A percentile compares a stretch with the other conserved stretches of the same genome.
Evolutionary conservation across 306 rosid species (phyloP).

Genomic region (Coriaria nepalensis): DNA sequence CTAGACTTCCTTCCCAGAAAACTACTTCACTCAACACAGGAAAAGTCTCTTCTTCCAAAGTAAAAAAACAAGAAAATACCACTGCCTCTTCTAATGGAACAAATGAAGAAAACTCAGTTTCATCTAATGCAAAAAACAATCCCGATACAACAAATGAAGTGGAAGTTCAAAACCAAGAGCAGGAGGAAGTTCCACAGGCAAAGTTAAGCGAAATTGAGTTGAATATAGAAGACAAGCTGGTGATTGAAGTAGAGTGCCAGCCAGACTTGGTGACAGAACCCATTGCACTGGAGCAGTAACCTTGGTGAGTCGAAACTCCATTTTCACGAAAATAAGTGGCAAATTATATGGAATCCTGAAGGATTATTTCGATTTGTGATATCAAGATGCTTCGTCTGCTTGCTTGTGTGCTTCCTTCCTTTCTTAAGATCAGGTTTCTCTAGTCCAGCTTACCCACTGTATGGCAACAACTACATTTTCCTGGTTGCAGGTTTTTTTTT

Average conservation of each 20-base stretch:
- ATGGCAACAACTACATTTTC: too few relatives aligned
- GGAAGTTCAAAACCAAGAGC: background rate
- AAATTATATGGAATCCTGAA: constrained; percentile 10
- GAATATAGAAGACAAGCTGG: constrained; percentile 19
- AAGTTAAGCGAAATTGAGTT: constrained; percentile 26
- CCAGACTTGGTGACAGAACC: constrained; percentile 28
- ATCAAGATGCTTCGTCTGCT: too few relatives aligned
- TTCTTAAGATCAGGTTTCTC: too few relatives aligned
- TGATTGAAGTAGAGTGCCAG: constrained; percentile 39
- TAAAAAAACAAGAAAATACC: constrained; percentile 23
- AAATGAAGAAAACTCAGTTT: constrained; percentile 20
- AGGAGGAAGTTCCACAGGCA: constrained; percentile 21
- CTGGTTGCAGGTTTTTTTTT: too few relatives aligned
- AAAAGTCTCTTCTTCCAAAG: constrained; percentile 41
- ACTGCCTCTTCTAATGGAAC: constrained; percentile 22
- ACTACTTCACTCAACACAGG: constrained; percentile 35
- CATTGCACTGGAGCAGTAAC: constrained; percentile 28
- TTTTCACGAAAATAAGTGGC: constrained; percentile 15
- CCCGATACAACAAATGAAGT: constrained; percentile 13
- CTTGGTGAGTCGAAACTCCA: too few relatives aligned
- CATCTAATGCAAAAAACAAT: constrained; percentile 11
- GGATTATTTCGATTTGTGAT: constrained; percentile 6
- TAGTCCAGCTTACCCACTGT: too few relatives aligned
- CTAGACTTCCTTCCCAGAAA: constrained; percentile 61
- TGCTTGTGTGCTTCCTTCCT: too few relatives aligned